phyloP scores from a whole-genome alignment of 2,329 filamentous ascomycete genomes.

The Cordyceps fumosorosea region DNA sequence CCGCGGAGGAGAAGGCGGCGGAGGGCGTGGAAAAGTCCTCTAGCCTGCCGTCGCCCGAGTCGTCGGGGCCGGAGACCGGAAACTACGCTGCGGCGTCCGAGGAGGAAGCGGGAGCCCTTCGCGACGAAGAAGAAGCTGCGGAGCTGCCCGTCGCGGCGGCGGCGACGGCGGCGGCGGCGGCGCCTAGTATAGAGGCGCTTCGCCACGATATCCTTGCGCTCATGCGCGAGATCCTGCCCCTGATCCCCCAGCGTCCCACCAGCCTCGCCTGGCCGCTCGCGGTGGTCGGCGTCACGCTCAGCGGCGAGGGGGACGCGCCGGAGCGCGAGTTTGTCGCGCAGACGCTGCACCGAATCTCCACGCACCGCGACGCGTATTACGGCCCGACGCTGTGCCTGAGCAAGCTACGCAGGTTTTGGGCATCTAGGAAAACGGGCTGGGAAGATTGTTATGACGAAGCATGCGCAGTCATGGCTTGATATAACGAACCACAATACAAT shows the following conservation, averaged over 20 bases:
- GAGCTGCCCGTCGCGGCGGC: neutral
- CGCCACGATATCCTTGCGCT: neutral
- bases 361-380: constrained; percentile 6
- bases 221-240: neutral
- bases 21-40: neutral
- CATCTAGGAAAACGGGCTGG: constrained; percentile 2
- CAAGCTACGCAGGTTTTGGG: constrained; percentile 4
- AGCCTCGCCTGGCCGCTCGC: constrained; percentile 4
- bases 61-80: neutral
- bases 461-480: constrained; percentile 1
- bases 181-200: neutral
- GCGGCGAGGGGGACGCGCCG: neutral
- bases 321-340: neutral
- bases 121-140: neutral
- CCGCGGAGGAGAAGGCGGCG: neutral
- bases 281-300: neutral
- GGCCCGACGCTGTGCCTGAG: neutral
- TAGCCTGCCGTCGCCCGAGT: neutral
- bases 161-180: too few relatives aligned
- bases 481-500: neutral
- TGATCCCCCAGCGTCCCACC: neutral
- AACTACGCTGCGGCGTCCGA: neutral
- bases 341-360: neutral
- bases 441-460: constrained; percentile 7
- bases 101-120: neutral